Base-by-base conservation (phyloP, 2,329 filamentous ascomycete genomes). In the Leptographium wingfieldii region DNA sequence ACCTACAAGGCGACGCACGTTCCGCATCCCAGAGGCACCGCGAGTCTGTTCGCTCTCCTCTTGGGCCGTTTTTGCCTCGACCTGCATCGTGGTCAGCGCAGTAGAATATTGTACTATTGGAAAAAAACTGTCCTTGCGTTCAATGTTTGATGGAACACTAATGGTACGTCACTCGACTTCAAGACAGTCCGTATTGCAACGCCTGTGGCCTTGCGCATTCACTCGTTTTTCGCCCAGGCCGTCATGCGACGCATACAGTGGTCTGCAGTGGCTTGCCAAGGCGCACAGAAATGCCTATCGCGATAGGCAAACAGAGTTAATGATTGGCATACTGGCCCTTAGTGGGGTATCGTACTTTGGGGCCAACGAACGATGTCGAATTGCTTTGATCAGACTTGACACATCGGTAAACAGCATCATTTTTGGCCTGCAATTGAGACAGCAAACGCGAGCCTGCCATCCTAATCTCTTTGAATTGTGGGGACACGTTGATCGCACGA, bases 61-160 rank as follows among this genome's bases (percentile, higher is more conserved):
- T 4, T 76, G 76, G 62, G 72, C 73, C 3, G 73, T 73, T 0
- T 73, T 71, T 59, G 76, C 76, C 0, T 76, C 16, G 76, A 76
- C 5, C 69, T 78, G 4, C 76, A 78, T 48, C 73, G 72, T 55
- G 74, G 78, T 22, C 75, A 0, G 65, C 66, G 3, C 60, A 66
- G 9, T 79, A 76, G 76, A 73, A 70, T 48, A 69, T 78, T 46
- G 69, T 72, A 1, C 57, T 64, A 0, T 74, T 74, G 68, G 76
- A 78, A 64, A 75, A 75, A 67, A 12, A 10, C 29, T 10, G 52
- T 31, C 52, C 43, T 46, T 9, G n/a, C 52, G 16, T 12, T 27
- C 49, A 22, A 38, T 7, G 29, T 19, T 66, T 61, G 33, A 60
- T 38, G 60, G 61, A 56, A 49, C 59, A 65, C 64, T 56, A 66